Base-by-base conservation (phyloP, 345 rosid genomes). In the Pistacia atlantica region DNA sequence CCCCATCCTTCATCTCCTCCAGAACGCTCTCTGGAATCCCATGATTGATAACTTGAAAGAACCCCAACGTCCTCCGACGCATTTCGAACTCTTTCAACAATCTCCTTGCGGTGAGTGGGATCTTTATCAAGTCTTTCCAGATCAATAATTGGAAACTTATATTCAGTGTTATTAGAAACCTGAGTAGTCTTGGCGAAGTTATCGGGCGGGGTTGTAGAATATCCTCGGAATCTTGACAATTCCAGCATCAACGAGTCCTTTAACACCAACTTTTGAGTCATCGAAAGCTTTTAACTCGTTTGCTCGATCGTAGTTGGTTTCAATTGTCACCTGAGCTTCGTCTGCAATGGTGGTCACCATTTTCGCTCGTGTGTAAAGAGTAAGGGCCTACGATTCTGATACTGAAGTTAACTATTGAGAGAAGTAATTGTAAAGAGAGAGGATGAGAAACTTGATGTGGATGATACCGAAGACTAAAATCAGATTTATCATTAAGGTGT, bases 41-140 rank as follows among this genome's bases (percentile, higher is more conserved):
- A 37, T 77, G 80, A 11, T 77, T 77, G 5, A 62, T 63, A 38
- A 77, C 25, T 42, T 77, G 70, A 69, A 77, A 77, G 38, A 77
- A 77, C 37, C 80, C 80, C 75, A 10, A n/a, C 3, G 38, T 63
- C 72, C 72, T 31, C 64, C 38, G 45, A 35, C 11, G 49, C 62
- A 31, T 64, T 67, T 61, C 55, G 3, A 16, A 67, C 49, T 18
- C 55, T 51, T n/a, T 72, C 66, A 22, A 68, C 60, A 35, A 78
- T 42, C 78, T 64, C 71, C 51, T 61, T 71, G 37, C 68, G 68
- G 16, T 48, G 64, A 62, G 0, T 48, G 31, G 76, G 48, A 57
- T 76, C 75, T 51, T 63, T 57, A 11, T 25, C 13, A 33, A 57
- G 48, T 37, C 74, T 31, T 25, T 67, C 22, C 12, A 73, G 48